These are phyloP conservation scores for Agroathelia rolfsii DNA, from an alignment of 1,284 basidiomycete genomes.

Conservation along the genomic window DNA sequence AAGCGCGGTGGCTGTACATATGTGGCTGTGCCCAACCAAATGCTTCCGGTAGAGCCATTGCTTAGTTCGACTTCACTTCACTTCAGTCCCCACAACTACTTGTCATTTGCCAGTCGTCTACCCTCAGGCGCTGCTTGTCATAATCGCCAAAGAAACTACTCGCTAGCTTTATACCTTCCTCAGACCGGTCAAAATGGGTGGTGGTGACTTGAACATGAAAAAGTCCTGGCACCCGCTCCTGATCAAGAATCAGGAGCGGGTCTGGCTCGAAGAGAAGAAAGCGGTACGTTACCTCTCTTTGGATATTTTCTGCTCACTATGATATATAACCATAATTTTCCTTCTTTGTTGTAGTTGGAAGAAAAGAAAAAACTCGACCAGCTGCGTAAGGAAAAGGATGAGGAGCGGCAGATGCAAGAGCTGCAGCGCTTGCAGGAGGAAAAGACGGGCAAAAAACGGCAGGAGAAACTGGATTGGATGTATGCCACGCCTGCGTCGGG, in stretches of 20 bases:
- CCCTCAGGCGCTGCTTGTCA: constrained; percentile 9
- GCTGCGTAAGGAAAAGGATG: constrained; percentile 92
- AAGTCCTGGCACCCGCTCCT: constrained; percentile 99
- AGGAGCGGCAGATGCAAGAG: constrained; percentile 94
- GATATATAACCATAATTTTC: constrained; percentile 10
- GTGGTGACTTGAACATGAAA: constrained; percentile 93
- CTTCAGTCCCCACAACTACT: constrained; percentile 9
- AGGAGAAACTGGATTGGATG: constrained; percentile 98
- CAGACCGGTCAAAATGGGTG: constrained; percentile 74
- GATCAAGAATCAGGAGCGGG: constrained; percentile 96
- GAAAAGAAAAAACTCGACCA: constrained; percentile 98
- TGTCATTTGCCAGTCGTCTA: constrained; percentile 5
- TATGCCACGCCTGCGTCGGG: constrained; percentile 91
- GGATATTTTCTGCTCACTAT: constrained; percentile 2
- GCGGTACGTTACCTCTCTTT: constrained; percentile 48
- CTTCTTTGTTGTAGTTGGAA: constrained; percentile 54
- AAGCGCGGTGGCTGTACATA: too few species aligned
- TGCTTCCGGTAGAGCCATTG: constrained; percentile 6
- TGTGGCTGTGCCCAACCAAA: too few species aligned
- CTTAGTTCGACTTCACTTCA: constrained; percentile 4
- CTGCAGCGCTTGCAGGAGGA: constrained; percentile 90
- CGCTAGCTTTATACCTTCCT: constrained; percentile 7
- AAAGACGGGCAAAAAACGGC: constrained; percentile 88
- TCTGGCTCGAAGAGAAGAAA: constrained; percentile 97
- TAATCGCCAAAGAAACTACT: constrained; percentile 5